These are phyloP conservation scores for Mytilinidion resinicola DNA, from an alignment of 495 filamentous ascomycete species.

Conservation along the genomic window DNA sequence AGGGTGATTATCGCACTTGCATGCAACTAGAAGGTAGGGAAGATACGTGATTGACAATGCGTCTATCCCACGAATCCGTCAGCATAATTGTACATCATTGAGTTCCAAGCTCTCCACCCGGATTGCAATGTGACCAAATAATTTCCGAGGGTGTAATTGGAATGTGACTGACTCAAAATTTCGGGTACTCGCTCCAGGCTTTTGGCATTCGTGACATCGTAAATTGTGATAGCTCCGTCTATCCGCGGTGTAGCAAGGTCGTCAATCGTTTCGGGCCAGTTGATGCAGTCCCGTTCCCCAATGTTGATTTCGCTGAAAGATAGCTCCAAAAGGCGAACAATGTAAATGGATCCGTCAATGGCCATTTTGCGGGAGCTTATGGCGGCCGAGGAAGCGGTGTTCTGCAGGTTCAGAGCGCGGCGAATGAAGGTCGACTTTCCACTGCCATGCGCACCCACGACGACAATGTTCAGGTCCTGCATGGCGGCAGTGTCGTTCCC, in stretches of 20 bases:
- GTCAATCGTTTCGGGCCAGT: conserved; percentile 69
- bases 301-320: conserved; percentile 62
- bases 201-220: conserved; percentile 72
- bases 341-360: conserved; percentile 67
- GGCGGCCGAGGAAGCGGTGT: conserved; percentile 44
- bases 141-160: neutral
- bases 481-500: conserved; percentile 34
- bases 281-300: conserved; percentile 57
- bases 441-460: conserved; percentile 72
- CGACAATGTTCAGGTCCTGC: conserved; percentile 73
- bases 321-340: conserved; percentile 76
- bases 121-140: neutral
- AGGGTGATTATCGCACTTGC: conserved; percentile 72
- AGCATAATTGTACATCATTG: neutral
- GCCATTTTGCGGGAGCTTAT: conserved; percentile 64
- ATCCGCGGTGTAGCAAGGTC: conserved; percentile 63
- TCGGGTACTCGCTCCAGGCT: conserved; percentile 62
- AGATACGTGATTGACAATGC: conserved; percentile 59
- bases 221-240: conserved; percentile 77
- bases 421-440: conserved; percentile 91
- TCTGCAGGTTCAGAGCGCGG: conserved; percentile 64
- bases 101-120: neutral
- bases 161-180: conserved; percentile 60
- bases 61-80: conserved; percentile 45
- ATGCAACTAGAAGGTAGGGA: conserved; percentile 71